phyloP scores from a whole-genome alignment of 371 early-diverging fungal species.

The Batkoa obscura region DNA sequence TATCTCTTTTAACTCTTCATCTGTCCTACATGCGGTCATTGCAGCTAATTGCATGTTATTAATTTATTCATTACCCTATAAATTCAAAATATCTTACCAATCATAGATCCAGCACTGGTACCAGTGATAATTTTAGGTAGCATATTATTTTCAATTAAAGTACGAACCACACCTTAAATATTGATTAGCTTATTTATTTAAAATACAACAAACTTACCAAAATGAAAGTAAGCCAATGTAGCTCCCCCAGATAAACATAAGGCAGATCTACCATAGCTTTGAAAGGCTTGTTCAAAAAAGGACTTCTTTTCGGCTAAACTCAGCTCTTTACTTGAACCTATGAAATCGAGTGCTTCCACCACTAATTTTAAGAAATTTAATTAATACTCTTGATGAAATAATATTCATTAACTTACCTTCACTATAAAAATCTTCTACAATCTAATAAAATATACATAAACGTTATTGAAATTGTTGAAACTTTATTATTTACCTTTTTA shows the following conservation, averaged over 20 bases:
- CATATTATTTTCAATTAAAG: constrained; percentile 46
- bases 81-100: constrained; percentile 18
- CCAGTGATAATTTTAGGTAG: constrained; percentile 76
- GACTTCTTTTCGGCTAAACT: constrained; percentile 33
- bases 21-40: constrained; percentile 52
- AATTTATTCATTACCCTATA: not conserved
- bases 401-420: not conserved
- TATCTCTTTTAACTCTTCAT: constrained; percentile 49
- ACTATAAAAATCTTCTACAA: not conserved
- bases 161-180: constrained; percentile 16
- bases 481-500: constrained; percentile 21
- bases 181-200: too few species aligned
- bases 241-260: constrained; percentile 82
- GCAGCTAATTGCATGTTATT: constrained; percentile 35
- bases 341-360: constrained; percentile 33
- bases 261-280: constrained; percentile 73
- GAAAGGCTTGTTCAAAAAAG: constrained; percentile 49
- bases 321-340: constrained; percentile 26
- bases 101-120: constrained; percentile 58
- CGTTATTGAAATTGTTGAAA: not conserved
- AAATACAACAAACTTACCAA: constrained; percentile 8
- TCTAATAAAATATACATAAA: not conserved
- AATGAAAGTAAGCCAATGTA: constrained; percentile 62
- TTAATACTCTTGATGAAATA: not conserved
- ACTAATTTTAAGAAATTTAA: constrained; percentile 13